Evolutionary conservation across 352 stramenopile genomes (phyloP), one percentile per base, ranked within the genome.

Genomic region (Globisporangium uncinulatum): DNA sequence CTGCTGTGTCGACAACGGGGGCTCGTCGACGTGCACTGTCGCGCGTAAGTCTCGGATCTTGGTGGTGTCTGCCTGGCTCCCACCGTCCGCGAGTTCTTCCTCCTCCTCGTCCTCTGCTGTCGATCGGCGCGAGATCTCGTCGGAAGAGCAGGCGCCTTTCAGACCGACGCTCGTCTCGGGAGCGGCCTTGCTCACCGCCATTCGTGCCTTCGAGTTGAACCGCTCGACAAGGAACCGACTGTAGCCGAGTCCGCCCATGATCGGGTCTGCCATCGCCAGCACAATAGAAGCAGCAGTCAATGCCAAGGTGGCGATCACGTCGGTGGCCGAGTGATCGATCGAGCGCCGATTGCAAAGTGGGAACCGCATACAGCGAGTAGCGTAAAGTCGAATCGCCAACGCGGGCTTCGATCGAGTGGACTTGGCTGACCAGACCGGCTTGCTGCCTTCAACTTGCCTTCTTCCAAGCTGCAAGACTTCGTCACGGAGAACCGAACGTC

Each of bases 141-240:
- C n/a, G 7, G 51, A 31, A 6, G 45, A 57, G 24, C 45, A 19
- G 32, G 43, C 43, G 4, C 48, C 41, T 14, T 54, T 54, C n/a
- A 48, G 10, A 11, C 7, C 43, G 19, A 19, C 14, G 41, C 19
- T 4, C 9, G n/a, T 47, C 17, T 13, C 17, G 19, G 17, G 42
- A 5, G 21, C n/a, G n/a, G 15, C 47, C 29, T 56, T 21, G 43
- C 3, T 24, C 43, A 6, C n/a, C n/a, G 21, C n/a, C 6, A 11
- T 13, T 13, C 43, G 43, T 11, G n/a, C 6, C 14, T 48, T 19
- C 43, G n/a, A n/a, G 21, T 17, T 36, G 37, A 58, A 56, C 34
- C 44, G 54, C 31, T 64, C 43, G 14, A 59, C 20, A 44, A 64
- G 54, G 51, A 64, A 54, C 24, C 45, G 51, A 17, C 58, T 64